phyloP scores from a whole-genome alignment of 306 rosid species.

The Abrus precatorius region DNA sequence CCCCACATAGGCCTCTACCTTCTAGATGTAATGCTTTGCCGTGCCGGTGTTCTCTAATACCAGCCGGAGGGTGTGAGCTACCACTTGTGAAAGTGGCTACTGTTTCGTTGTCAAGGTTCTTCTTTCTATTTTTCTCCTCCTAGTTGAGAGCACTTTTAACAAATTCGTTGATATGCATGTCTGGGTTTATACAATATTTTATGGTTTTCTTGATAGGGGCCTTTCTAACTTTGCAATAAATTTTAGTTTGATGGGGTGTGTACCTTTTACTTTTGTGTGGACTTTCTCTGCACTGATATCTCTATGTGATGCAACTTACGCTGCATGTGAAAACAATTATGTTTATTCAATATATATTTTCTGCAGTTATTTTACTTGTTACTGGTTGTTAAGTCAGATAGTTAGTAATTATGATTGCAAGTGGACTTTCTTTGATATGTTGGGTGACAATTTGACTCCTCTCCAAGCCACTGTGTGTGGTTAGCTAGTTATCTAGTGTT shows the following conservation, averaged over 20 bases:
- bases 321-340: background rate
- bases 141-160: conserved; percentile 8
- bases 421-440: conserved; percentile 1
- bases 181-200: conserved; percentile 1
- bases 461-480: conserved; percentile 1
- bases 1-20: conserved; percentile 59
- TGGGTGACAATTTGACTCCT: conserved; percentile 11
- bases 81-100: conserved; percentile 69
- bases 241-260: background rate
- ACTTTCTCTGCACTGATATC: conserved; percentile 26
- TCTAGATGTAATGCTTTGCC: conserved; percentile 64
- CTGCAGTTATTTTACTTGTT: conserved; percentile 32
- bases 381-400: background rate
- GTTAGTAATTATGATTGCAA: background rate
- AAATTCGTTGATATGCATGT: conserved; percentile 22
- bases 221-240: conserved; percentile 4
- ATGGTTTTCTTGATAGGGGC: background rate
- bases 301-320: conserved; percentile 1
- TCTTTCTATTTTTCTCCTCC: conserved; percentile 26
- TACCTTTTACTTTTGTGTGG: background rate
- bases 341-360: background rate
- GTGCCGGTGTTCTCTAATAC: conserved; percentile 68
- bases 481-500: background rate
- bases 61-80: conserved; percentile 72
- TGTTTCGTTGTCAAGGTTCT: conserved; percentile 72